Evolutionary conservation across 75 land plant species (phyloP), one percentile per base, ranked within the genome.

Genomic region (Selaginella tamariscina): DNA sequence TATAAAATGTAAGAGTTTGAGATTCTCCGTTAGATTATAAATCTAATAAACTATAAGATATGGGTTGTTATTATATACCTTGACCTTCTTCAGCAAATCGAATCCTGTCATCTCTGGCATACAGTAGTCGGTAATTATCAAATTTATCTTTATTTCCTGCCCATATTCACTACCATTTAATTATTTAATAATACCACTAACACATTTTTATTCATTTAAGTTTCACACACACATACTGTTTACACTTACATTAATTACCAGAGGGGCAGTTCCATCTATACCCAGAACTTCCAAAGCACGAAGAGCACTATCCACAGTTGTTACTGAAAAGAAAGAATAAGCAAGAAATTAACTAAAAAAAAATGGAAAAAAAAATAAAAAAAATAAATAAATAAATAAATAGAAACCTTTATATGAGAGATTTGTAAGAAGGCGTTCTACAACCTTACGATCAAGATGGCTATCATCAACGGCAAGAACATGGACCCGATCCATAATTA

Each of bases 51-150:
- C n/a, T n/a, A n/a, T n/a, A n/a, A n/a, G n/a, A n/a, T n/a, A n/a
- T n/a, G n/a, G n/a, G n/a, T n/a, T n/a, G n/a, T n/a, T n/a, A n/a
- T n/a, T n/a, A n/a, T n/a, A n/a, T 70, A 87, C 96, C 83, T 91
- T 91, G 39, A 91, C 68, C 69, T 31, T 80, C 62, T 87, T 91
- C 27, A 91, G 88, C 18, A 91, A 80, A 20, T 91, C 96, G 33
- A 78, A 87, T 0, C 96, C 96, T 1, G 88, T 80, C 96, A 90
- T 90, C 63, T 74, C 96, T 20, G 96, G 96, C 96, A 90, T 90
- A 56, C 81, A 83, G 68, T 87, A 90, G 70, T 90, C 96, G 21
- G 96, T 87, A 32, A 91, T 83, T 18, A 91, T 85, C 73, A 91
- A 57, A 59, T 80, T 85, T 72, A 91, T 83, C 39, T 83, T 71